Percentiles rank a stretch among this genome's conserved stretches.
phyloP scores from a whole-genome alignment of 345 rosid species.

The Cardiospermum halicacabum region DNA sequence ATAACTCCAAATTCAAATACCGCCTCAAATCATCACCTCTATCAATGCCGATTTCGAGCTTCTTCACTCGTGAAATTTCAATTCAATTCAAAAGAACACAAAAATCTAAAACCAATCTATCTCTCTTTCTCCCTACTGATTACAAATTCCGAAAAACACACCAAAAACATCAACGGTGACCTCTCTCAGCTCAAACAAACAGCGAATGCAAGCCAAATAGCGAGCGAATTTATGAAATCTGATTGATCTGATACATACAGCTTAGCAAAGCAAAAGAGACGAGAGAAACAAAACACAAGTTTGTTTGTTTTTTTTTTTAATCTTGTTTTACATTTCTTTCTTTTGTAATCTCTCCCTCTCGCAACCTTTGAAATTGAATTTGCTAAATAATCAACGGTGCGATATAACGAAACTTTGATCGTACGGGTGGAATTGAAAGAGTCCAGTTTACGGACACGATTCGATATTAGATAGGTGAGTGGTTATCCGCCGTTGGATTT shows the following conservation, averaged over 20 bases:
- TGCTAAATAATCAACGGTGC: constrained; percentile 13
- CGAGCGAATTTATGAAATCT: constrained; percentile 2
- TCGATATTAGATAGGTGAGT: neutral
- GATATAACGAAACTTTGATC: constrained; percentile 17
- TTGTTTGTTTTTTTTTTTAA: constrained; percentile 11
- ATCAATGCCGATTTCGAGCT: constrained; percentile 3
- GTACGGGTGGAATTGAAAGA: constrained; percentile 30
- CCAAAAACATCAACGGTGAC: neutral
- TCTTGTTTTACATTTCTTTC: too few relatives aligned
- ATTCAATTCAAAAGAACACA: neutral
- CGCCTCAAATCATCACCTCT: neutral
- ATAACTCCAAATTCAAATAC: constrained; percentile 1
- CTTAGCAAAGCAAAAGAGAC: neutral
- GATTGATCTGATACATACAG: neutral
- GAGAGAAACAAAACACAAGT: neutral
- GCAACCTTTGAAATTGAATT: constrained; percentile 31
- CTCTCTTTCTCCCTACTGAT: neutral
- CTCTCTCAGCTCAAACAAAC: neutral
- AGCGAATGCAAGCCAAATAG: neutral
- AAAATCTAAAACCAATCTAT: too few relatives aligned
- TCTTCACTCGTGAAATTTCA: neutral
- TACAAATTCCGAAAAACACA: neutral
- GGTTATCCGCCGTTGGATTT: constrained; percentile 23
- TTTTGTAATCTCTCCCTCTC: constrained; percentile 34
- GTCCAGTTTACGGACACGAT: constrained; percentile 29